phyloP scores from a whole-genome alignment of 345 rosid species.

The Rhizophora apiculata region DNA sequence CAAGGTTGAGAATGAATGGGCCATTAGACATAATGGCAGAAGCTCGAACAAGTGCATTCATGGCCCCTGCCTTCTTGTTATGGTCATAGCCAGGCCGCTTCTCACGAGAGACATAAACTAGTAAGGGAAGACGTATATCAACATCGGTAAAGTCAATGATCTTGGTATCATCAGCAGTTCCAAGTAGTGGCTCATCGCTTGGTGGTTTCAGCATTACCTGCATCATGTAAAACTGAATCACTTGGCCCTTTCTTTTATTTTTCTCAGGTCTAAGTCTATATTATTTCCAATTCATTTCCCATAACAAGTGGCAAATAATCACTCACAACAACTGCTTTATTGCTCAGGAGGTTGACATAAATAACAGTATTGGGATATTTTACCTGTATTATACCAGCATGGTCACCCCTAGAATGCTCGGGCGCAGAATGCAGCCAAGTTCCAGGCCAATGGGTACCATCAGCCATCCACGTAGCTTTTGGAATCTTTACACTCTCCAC shows the following conservation, averaged over 20 bases:
- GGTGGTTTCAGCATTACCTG: slow-evolving; percentile 99
- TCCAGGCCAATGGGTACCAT: slow-evolving; percentile 99
- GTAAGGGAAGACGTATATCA: slow-evolving; percentile 92
- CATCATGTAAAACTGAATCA: slow-evolving; percentile 10
- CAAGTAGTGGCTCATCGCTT: slow-evolving; percentile 82
- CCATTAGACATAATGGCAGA: slow-evolving; percentile 98
- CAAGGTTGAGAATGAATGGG: slow-evolving; percentile 94
- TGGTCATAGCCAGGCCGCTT: slow-evolving; percentile 98
- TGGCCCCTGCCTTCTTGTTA: slow-evolving; percentile 99
- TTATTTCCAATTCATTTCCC: no score
- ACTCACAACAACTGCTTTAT: no score
- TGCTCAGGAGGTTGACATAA: no score
- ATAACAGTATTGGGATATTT: neutral
- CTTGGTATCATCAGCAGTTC: slow-evolving; percentile 58
- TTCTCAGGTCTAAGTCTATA: no score
- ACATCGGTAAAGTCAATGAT: slow-evolving; percentile 69
- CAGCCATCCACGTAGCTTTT: slow-evolving; percentile 99
- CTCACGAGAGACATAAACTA: slow-evolving; percentile 98
- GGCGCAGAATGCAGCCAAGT: slow-evolving; percentile 69
- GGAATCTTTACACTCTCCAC: slow-evolving; percentile 73
- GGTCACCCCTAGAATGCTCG: slow-evolving; percentile 87
- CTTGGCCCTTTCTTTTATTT: neutral
- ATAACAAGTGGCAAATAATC: no score
- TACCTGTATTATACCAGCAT: slow-evolving; percentile 92
- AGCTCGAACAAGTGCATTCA: slow-evolving; percentile 97